Percentiles rank a stretch among this genome's conserved stretches.
phyloP scores from a whole-genome alignment of 768 basidiomycete genomes.

The Tephrocybe sp. region DNA sequence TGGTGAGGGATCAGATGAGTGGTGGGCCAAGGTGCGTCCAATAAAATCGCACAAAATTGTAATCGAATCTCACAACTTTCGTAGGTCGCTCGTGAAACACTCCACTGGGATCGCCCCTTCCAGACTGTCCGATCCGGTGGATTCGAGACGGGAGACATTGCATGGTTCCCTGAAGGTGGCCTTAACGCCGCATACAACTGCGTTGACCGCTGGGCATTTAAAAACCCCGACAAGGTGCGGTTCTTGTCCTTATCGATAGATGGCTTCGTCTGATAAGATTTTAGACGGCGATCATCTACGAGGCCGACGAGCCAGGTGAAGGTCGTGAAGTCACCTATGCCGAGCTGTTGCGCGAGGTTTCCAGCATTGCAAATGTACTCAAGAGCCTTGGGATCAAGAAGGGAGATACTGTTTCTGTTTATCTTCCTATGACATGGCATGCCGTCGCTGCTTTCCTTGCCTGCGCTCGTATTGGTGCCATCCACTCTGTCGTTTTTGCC shows the following conservation, averaged over 20 bases:
- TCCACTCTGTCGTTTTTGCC: constrained; percentile 97
- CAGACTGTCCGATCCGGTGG: constrained; percentile 78
- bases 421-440: constrained; percentile 94
- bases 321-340: constrained; percentile 75
- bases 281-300: constrained; percentile 94
- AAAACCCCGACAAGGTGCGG: constrained; percentile 74
- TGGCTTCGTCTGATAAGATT: constrained; percentile 2
- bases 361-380: constrained; percentile 86
- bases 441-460: constrained; percentile 96
- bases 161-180: constrained; percentile 95
- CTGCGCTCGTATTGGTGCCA: constrained; percentile 93
- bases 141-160: constrained; percentile 83
- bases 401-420: constrained; percentile 91
- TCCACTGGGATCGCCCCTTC: constrained; percentile 91
- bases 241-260: not conserved
- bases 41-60: not conserved
- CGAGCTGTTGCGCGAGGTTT: constrained; percentile 89
- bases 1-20: constrained; percentile 74
- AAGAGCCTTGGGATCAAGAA: constrained; percentile 88
- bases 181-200: constrained; percentile 96
- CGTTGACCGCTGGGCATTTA: constrained; percentile 94
- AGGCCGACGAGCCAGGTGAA: constrained; percentile 90
- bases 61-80: not conserved
- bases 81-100: constrained; percentile 67
- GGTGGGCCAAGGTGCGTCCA: constrained; percentile 77